Evolutionary conservation across 1,284 basidiomycete genomes (phyloP), one percentile per base, ranked within the genome.

Genomic region (Neonothopanus nambi): DNA sequence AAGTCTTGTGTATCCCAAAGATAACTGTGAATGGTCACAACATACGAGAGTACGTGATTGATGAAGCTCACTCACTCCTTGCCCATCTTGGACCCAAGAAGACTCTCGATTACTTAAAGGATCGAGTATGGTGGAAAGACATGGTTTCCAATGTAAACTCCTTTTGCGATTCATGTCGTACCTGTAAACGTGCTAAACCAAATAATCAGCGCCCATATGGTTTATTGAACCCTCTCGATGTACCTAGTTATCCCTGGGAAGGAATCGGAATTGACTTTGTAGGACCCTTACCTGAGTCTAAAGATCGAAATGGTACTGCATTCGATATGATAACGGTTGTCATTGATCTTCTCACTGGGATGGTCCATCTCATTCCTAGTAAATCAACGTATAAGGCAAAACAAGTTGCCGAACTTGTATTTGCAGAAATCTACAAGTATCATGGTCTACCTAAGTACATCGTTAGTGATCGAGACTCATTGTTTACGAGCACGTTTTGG

Each of bases 201-300:
- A 43, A 24, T 13, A 67, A 59, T 35, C 59, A 63, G 35, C 52
- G 54, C 20, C 64, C 66, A 2, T 61, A 60, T 28, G 68, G 68
- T 12, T 35, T 65, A n/a, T 52, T 70, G 11, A 53, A 63, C 7
- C 39, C 62, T 1, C 45, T 70, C 6, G 47, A 50, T n/a, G 62
- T 67, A 0, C 63, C 65, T 3, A 54, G 23, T 0, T 33, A 51
- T 5, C 67, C 69, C 11, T 70, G 66, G 67, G 59, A 68, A 37
- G 28, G 60, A 0, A 68, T 73, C 0, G 67, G 64, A 0, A 67
- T 74, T 15, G 71, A 74, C 51, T 74, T 73, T 43, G 67, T 74
- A 3, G 69, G 71, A 3, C 71, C 69, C 0, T 52, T 76, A 7
- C 71, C 67, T 0, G 48, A 59, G 9, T 70, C 70, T 0, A 51